A percentile compares a stretch with the other conserved stretches of the same genome.
These are phyloP conservation scores for Carex kokanica DNA, from an alignment of 176 grass and related monocot species.

Conservation along the genomic window DNA sequence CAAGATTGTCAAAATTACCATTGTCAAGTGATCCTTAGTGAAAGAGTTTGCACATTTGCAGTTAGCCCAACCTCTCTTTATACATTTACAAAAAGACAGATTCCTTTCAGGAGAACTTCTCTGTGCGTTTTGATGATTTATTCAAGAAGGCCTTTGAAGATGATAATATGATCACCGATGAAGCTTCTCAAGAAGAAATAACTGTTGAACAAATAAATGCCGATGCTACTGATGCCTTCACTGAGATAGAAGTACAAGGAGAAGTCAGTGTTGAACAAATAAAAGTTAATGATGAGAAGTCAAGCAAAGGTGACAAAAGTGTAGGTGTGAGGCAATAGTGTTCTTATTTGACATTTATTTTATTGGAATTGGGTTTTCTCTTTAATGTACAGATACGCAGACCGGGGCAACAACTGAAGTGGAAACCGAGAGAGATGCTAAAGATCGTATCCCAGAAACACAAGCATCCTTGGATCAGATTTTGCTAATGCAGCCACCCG, in stretches of 20 bases:
- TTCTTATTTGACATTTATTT: slow-evolving; percentile 23
- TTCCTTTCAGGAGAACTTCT: slow-evolving; percentile 58
- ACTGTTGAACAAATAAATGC: slow-evolving; percentile 36
- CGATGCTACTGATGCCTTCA: slow-evolving; percentile 23
- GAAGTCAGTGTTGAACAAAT: slow-evolving; percentile 1
- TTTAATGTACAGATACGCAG: slow-evolving; percentile 22
- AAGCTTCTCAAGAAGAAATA: slow-evolving; percentile 35
- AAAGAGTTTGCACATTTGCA: slow-evolving; percentile 6
- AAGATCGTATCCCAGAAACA: slow-evolving; percentile 37
- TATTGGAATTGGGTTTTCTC: slow-evolving; percentile 3
- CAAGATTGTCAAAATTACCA: too few relatives aligned
- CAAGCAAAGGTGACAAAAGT: slow-evolving; percentile 13
- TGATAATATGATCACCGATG: slow-evolving; percentile 54
- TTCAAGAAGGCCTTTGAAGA: slow-evolving; percentile 89
- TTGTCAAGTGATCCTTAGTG: too few relatives aligned
- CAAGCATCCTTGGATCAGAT: slow-evolving; percentile 57
- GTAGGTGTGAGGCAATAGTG: neutral
- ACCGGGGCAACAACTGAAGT: slow-evolving; percentile 11
- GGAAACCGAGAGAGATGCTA: slow-evolving; percentile 32
- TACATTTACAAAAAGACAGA: slow-evolving; percentile 14
- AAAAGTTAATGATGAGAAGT: neutral
- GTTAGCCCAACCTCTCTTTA: slow-evolving; percentile 17
- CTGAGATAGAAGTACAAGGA: slow-evolving; percentile 12
- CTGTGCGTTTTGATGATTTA: slow-evolving; percentile 81
- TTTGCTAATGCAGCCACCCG: slow-evolving; percentile 36